Conservation (phyloP, 164 flowering plant species). For the Chloranthus sessilifolius region DNA sequence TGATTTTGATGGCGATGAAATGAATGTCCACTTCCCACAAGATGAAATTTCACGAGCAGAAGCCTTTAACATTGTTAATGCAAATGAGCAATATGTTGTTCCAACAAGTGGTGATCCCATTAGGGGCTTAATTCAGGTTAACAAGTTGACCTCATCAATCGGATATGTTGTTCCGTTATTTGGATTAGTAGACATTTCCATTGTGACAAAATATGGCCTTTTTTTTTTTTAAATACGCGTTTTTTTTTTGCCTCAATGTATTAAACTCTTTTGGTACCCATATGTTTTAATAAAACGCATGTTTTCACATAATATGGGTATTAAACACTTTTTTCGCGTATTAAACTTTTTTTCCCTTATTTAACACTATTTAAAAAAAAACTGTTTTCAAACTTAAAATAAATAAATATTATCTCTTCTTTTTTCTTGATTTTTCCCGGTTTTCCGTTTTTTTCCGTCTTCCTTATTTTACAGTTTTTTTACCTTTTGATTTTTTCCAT, state of each 20-base stretch:
- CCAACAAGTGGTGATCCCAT: constrained; percentile 92
- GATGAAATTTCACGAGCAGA: constrained; percentile 99
- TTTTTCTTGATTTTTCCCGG: no score
- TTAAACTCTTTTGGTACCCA: background rate
- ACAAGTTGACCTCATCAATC: background rate
- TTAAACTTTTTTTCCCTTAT: no score
- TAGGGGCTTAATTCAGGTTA: constrained; percentile 93
- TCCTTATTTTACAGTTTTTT: no score
- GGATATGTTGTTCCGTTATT: constrained; percentile 1
- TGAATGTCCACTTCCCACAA: constrained; percentile 99
- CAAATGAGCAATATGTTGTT: constrained; percentile 86
- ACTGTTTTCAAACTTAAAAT: no score
- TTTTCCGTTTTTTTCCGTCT: no score
- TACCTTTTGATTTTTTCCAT: no score
- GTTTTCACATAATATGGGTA: no score
- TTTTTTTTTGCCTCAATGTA: background rate
- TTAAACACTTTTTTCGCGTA: no score
- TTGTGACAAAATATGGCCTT: no score
- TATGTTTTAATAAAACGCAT: no score
- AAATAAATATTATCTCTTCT: no score
- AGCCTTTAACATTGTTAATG: constrained; percentile 87
- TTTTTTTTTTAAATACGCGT: background rate
- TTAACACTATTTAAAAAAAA: no score
- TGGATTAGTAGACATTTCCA: background rate
- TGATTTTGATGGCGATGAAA: constrained; percentile 99